These are phyloP conservation scores for Spiromastix sp. DNA, from an alignment of 2,329 filamentous ascomycete species.

Conservation along the genomic window DNA sequence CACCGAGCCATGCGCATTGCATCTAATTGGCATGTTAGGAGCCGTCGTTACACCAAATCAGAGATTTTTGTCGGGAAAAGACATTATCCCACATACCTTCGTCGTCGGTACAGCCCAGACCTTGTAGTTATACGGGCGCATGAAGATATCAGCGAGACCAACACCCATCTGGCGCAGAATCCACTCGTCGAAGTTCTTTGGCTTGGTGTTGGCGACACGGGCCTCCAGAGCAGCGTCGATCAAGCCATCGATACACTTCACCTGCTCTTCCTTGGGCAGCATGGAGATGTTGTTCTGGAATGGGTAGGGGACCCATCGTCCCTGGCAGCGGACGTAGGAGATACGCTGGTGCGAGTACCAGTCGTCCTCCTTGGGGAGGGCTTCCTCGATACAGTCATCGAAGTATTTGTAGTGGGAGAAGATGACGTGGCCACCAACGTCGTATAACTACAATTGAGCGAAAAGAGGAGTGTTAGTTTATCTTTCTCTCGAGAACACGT, in stretches of 20 bases:
- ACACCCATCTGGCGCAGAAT: slow-evolving; percentile 84
- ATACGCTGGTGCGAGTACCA: slow-evolving; percentile 98
- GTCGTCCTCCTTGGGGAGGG: slow-evolving; percentile 83
- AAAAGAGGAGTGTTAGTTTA: too few species aligned
- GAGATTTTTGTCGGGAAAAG: neutral
- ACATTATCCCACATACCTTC: slow-evolving; percentile 52
- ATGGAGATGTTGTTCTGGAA: slow-evolving; percentile 99
- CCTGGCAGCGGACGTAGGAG: slow-evolving; percentile 97
- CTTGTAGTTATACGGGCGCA: slow-evolving; percentile 99
- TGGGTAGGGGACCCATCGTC: slow-evolving; percentile 93
- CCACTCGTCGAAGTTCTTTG: slow-evolving; percentile 97
- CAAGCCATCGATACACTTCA: slow-evolving; percentile 85
- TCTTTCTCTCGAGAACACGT: too few species aligned
- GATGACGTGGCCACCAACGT: slow-evolving; percentile 96
- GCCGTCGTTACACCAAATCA: neutral
- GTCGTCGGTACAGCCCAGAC: slow-evolving; percentile 98
- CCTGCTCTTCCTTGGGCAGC: slow-evolving; percentile 94
- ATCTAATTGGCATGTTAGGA: slow-evolving; percentile 52
- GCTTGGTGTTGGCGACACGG: slow-evolving; percentile 69
- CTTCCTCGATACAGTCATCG: slow-evolving; percentile 96
- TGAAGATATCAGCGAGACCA: slow-evolving; percentile 90
- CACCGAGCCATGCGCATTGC: slow-evolving; percentile 97
- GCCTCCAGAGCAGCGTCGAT: slow-evolving; percentile 83
- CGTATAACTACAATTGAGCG: slow-evolving; percentile 83
- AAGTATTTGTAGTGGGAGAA: slow-evolving; percentile 99